A percentile compares a stretch with the other conserved stretches of the same genome.
These are phyloP conservation scores for Pythium vanterpoolii DNA, from an alignment of 352 stramenopile species.

Conservation along the genomic window DNA sequence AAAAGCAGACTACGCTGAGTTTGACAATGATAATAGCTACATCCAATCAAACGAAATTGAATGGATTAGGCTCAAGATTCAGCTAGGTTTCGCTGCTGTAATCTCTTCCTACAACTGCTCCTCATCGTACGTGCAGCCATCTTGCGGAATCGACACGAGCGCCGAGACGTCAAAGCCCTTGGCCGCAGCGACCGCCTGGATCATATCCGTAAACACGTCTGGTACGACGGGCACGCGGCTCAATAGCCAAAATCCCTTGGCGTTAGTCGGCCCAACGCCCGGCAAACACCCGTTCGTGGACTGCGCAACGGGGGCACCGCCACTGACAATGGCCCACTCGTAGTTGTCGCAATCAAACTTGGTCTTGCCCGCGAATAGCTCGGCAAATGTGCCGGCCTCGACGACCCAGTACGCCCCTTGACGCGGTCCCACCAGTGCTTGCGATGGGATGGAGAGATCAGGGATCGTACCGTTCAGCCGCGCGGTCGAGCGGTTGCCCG, in stretches of 20 bases:
- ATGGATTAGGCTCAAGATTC: too few relatives aligned
- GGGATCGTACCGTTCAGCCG: constrained; percentile 16
- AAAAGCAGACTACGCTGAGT: too few relatives aligned
- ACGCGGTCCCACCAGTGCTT: constrained; percentile 9
- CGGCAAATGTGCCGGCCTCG: constrained; percentile 20
- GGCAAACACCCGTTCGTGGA: constrained; percentile 12
- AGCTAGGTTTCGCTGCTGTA: too few relatives aligned
- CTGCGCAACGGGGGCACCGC: constrained; percentile 8
- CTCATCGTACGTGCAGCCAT: constrained; percentile 13
- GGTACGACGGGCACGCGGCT: constrained; percentile 18
- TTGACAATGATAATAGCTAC: too few relatives aligned
- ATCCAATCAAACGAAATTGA: too few relatives aligned
- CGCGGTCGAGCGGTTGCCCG: constrained; percentile 13
- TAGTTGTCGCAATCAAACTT: constrained; percentile 16
- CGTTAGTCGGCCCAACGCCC: constrained; percentile 8
- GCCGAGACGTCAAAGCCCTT: constrained; percentile 19
- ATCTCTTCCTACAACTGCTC: too few relatives aligned
- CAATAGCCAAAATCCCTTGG: constrained; percentile 21
- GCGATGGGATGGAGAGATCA: constrained; percentile 7
- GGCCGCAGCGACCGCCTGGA: constrained; percentile 8
- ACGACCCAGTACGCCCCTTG: constrained; percentile 21
- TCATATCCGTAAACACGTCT: constrained; percentile 2
- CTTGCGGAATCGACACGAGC: constrained; percentile 16
- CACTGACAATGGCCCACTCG: constrained; percentile 24
- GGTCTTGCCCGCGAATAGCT: constrained; percentile 8